Evolutionary conservation across 225 moss, liverwort and hornwort species (phyloP), one percentile per base, ranked within the genome.

Genomic region (Ulota crispa): DNA sequence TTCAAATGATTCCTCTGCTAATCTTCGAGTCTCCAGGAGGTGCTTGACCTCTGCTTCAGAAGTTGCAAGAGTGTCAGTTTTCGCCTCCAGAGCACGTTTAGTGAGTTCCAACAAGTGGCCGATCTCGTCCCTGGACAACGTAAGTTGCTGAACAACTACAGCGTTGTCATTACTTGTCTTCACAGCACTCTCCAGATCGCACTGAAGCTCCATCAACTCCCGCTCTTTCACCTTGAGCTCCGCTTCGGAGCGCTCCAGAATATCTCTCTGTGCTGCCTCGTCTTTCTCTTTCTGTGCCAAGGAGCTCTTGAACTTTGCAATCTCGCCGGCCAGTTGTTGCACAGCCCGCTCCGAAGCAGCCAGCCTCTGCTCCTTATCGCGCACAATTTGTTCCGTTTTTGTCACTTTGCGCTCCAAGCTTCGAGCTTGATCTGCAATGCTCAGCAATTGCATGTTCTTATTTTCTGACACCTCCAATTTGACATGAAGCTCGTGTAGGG

Each of bases 331-430:
- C 68, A 95, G 83, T 76, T 93, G 93, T 68, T 96, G 93, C 68
- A 93, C 90, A 53, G 96, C 84, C 96, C 93, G 95, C 80, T 95
- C 95, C 52, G 95, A 95, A 27, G 95, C 93, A 70, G 85, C 84
- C 66, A 97, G 84, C 34, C 91, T 89, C 76, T 93, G 95, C 68
- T 97, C 96, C 64, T 90, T 93, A 75, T 95, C 92, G 42, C 80
- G 86, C 21, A 91, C 90, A 79, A 88, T 79, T 34, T 83, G 83
- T 79, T 92, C 91, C n/a, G 86, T 83, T 47, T 85, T 87, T 72
- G 76, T 69, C 7, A 97, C 69, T 55, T 89, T 87, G 21, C 80
- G 87, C 76, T 93, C 82, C 68, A 93, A 77, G 56, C 66, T 86
- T 59, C 76, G 79, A 18, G 82, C 80, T 61, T 91, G 64, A 41